Conservation (phyloP, 805 yeast species). For the Wickerhamiella sergipiensis region DNA sequence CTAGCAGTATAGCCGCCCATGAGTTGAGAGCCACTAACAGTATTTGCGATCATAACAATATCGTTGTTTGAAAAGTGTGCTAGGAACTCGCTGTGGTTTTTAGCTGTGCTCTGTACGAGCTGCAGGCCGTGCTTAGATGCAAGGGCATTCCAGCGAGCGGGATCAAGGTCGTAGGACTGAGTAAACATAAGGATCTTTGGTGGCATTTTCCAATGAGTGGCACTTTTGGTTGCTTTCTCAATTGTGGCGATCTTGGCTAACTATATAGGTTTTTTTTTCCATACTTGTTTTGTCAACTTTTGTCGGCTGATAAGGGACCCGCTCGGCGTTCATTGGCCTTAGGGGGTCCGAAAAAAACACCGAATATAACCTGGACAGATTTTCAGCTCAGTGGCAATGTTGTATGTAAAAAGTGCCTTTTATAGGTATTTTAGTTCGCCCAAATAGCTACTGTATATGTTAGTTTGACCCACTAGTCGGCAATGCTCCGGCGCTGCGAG, state of each 20-base stretch:
- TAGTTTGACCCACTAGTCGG: neutral
- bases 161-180: neutral
- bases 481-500: neutral
- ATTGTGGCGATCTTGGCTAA: neutral
- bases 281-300: neutral
- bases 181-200: neutral
- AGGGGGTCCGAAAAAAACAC: neutral
- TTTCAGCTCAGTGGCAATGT: neutral
- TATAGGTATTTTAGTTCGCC: neutral
- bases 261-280: neutral
- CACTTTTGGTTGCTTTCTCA: neutral
- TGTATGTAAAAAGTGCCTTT: neutral
- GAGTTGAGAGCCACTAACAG: slow-evolving; percentile 28
- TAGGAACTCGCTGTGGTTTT: slow-evolving; percentile 31
- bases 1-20: slow-evolving; percentile 36
- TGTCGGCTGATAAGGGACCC: neutral
- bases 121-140: slow-evolving; percentile 30
- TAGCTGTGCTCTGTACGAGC: slow-evolving; percentile 30
- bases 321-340: neutral
- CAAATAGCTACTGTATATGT: neutral
- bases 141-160: slow-evolving; percentile 39
- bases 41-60: slow-evolving; percentile 30
- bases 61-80: slow-evolving; percentile 25
- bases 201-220: neutral
- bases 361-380: neutral